phyloP scores from a whole-genome alignment of 352 stramenopile species.

The Pythium aquatile region DNA sequence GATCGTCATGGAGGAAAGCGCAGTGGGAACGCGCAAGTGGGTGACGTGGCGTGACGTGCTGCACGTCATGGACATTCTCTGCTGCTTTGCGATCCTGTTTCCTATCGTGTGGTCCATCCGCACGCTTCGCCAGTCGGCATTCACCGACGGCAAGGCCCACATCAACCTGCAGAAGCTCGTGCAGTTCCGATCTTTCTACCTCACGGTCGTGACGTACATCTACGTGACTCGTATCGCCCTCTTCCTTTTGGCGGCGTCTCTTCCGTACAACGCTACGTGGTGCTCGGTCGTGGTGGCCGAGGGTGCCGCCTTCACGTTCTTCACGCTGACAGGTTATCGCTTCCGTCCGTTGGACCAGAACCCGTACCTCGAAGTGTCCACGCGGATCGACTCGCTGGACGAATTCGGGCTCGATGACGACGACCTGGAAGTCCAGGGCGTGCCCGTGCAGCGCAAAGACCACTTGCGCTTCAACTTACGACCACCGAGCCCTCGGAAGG shows the following conservation, averaged over 20 bases:
- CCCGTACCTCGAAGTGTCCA: conserved; percentile 88
- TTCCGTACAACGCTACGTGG: conserved; percentile 91
- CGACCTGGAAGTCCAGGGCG: conserved; percentile 38
- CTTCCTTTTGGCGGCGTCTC: conserved; percentile 89
- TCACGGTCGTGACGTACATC: conserved; percentile 96
- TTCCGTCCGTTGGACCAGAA: conserved; percentile 92
- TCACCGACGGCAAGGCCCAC: conserved; percentile 89
- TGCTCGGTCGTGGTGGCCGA: conserved; percentile 64
- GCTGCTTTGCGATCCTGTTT: conserved; percentile 94
- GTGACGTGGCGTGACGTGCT: conserved; percentile 88
- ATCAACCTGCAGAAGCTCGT: conserved; percentile 91
- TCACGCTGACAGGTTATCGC: conserved; percentile 86
- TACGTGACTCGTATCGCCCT: conserved; percentile 98
- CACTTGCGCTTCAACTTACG: conserved; percentile 27
- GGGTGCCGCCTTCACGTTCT: conserved; percentile 90
- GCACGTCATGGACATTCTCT: conserved; percentile 95
- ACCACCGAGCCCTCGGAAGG: conserved; percentile 24
- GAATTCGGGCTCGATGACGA: conserved; percentile 67
- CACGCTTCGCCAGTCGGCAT: conserved; percentile 69
- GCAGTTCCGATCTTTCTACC: conserved; percentile 97
- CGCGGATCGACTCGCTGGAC: conserved; percentile 73
- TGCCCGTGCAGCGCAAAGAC: conserved; percentile 34
- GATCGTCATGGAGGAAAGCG: conserved; percentile 82
- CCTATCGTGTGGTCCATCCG: conserved; percentile 97
- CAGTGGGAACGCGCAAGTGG: conserved; percentile 71